phyloP scores from a whole-genome alignment of 495 filamentous ascomycete species.

The Daldinia childiae region DNA sequence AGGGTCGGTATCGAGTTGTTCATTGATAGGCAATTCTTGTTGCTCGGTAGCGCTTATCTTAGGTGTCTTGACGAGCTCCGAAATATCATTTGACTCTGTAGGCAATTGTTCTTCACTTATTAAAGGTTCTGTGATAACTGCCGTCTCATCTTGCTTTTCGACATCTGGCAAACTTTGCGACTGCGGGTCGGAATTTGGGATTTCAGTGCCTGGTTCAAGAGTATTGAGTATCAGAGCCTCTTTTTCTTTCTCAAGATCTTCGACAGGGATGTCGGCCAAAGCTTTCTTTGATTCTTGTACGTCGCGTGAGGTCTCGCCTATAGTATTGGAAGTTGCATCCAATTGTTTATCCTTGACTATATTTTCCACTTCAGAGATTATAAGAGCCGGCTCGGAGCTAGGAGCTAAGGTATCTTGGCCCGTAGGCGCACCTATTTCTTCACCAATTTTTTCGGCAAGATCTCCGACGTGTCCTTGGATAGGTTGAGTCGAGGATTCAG shows the following conservation, averaged over 20 bases:
- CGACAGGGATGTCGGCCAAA: constrained; percentile 17
- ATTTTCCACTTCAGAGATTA: constrained; percentile 10
- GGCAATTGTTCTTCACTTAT: constrained; percentile 20
- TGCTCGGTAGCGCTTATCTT: constrained; percentile 42
- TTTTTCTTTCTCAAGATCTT: constrained; percentile 55
- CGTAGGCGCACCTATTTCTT: not conserved
- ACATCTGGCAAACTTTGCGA: constrained; percentile 31
- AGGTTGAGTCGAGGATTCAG: not conserved
- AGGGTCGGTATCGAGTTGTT: constrained; percentile 17
- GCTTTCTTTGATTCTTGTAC: constrained; percentile 10
- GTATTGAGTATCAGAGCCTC: constrained; percentile 25
- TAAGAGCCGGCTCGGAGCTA: constrained; percentile 5
- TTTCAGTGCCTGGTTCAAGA: constrained; percentile 10
- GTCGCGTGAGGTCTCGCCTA: constrained; percentile 21
- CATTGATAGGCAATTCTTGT: constrained; percentile 40
- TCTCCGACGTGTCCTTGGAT: constrained; percentile 6
- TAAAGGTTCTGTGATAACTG: constrained; percentile 11
- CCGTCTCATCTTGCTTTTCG: constrained; percentile 24
- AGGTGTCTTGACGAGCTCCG: constrained; percentile 20
- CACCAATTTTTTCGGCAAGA: not conserved
- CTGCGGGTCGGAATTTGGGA: constrained; percentile 14
- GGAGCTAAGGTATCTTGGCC: constrained; percentile 1
- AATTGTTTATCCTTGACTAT: constrained; percentile 8
- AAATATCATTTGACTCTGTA: not conserved
- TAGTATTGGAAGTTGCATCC: constrained; percentile 1